phyloP scores from a whole-genome alignment of 306 rosid genomes.

The Quercus engelmannii region DNA sequence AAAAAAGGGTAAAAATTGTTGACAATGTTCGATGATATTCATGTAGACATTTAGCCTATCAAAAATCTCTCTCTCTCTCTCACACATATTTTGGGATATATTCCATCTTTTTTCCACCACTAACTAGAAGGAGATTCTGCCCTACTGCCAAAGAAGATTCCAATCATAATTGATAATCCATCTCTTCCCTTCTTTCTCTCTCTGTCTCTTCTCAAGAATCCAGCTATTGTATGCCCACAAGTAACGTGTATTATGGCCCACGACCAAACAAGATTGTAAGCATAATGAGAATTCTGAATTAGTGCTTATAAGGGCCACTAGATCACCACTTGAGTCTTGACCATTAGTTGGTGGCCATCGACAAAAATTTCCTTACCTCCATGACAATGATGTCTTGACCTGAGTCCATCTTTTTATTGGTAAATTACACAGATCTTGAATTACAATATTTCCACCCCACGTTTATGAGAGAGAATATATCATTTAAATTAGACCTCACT shows the following conservation, averaged over 20 bases:
- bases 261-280: conserved; percentile 15
- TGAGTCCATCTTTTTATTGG: too few relatives aligned
- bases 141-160: conserved; percentile 15
- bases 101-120: conserved; percentile 44
- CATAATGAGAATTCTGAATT: conserved; percentile 22
- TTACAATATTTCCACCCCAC: too few relatives aligned
- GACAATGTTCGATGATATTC: too few relatives aligned
- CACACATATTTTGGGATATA: background rate
- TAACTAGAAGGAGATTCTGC: conserved; percentile 5
- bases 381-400: background rate
- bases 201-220: background rate
- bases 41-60: too few relatives aligned
- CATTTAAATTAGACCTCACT: too few relatives aligned
- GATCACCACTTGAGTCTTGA: conserved; percentile 1
- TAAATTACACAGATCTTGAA: too few relatives aligned
- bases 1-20: background rate
- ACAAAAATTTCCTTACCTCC: background rate
- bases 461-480: too few relatives aligned
- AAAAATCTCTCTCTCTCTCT: too few relatives aligned
- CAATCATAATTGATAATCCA: too few relatives aligned
- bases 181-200: background rate
- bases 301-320: conserved; percentile 9
- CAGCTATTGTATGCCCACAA: background rate
- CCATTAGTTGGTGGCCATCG: background rate
- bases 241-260: conserved; percentile 21